These are phyloP conservation scores for Diaporthe sp. DNA, from an alignment of 2,329 filamentous ascomycete species.

Conservation along the genomic window DNA sequence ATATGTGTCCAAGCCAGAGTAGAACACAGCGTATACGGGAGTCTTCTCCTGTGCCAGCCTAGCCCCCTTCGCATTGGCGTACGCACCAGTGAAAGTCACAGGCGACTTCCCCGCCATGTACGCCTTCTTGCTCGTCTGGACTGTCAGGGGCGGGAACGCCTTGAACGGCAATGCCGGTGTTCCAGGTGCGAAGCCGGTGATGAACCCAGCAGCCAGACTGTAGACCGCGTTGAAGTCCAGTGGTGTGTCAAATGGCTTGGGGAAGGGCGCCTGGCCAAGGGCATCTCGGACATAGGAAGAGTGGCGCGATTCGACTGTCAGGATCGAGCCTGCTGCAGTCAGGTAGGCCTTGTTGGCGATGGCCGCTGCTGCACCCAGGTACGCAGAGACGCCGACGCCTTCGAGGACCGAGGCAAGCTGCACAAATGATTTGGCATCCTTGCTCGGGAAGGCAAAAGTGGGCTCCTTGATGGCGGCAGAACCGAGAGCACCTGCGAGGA, in stretches of 20 bases:
- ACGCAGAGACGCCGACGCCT: constrained; percentile 70
- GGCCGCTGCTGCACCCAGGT: constrained; percentile 72
- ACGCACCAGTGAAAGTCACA: constrained; percentile 44
- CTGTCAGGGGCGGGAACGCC: constrained; percentile 66
- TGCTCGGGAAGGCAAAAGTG: constrained; percentile 68
- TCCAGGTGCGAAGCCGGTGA: constrained; percentile 66
- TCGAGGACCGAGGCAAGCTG: constrained; percentile 67
- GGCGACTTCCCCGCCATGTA: constrained; percentile 42
- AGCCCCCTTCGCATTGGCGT: constrained; percentile 42
- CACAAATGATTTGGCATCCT: constrained; percentile 63
- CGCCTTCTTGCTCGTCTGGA: constrained; percentile 36
- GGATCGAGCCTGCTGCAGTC: constrained; percentile 71
- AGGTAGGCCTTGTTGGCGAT: constrained; percentile 71
- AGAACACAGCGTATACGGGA: constrained; percentile 46
- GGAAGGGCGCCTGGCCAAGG: constrained; percentile 64
- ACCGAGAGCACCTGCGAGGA: constrained; percentile 65
- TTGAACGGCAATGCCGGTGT: constrained; percentile 71
- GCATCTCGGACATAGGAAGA: constrained; percentile 70
- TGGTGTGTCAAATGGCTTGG: constrained; percentile 72
- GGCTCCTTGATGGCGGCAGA: constrained; percentile 65
- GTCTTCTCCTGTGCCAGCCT: constrained; percentile 36
- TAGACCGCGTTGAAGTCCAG: constrained; percentile 71
- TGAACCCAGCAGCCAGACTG: constrained; percentile 75
- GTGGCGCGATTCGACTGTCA: constrained; percentile 76
- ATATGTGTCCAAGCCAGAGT: constrained; percentile 46